Percentiles rank a stretch among this genome's conserved stretches.
These are phyloP conservation scores for Sporothrix mexicana DNA, from an alignment of 2,329 filamentous ascomycete genomes.

Conservation along the genomic window DNA sequence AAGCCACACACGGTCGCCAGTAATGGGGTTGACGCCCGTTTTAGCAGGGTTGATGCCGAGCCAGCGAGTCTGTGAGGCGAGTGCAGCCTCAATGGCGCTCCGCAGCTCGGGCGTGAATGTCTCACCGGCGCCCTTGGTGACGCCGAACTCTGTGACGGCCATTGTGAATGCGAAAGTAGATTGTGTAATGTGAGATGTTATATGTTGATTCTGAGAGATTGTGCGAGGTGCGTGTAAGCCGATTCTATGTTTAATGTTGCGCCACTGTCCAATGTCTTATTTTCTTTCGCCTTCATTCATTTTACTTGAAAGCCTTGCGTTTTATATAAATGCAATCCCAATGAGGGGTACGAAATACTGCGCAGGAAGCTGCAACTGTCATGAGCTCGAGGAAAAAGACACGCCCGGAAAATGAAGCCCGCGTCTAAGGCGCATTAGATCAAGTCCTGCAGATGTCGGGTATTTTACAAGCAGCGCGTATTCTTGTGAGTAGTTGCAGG, in stretches of 20 bases:
- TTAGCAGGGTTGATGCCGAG: constrained; percentile 25
- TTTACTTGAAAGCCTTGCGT: background rate
- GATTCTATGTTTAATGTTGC: background rate
- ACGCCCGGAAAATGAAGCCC: constrained; percentile 26
- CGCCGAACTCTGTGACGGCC: constrained; percentile 51
- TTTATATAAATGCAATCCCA: background rate
- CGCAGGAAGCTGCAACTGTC: background rate
- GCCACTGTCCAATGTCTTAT: background rate
- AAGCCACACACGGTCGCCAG: constrained; percentile 45
- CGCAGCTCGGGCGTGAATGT: constrained; percentile 45
- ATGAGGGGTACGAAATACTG: background rate
- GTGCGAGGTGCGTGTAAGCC: background rate
- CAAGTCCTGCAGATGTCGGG: constrained; percentile 4
- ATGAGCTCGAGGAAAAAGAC: constrained; percentile 7
- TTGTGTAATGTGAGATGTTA: background rate
- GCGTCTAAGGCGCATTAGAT: constrained; percentile 13
- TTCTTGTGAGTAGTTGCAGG: background rate
- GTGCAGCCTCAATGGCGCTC: constrained; percentile 43
- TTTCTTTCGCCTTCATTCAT: too few relatives aligned
- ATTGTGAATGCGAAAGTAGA: constrained; percentile 38
- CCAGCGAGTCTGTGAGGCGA: constrained; percentile 51
- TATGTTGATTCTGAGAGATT: background rate
- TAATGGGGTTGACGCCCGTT: constrained; percentile 40
- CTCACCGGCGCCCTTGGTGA: constrained; percentile 45
- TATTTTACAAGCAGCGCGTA: background rate